Evolutionary conservation across 1,284 basidiomycete genomes (phyloP), one percentile per base, ranked within the genome.

Genomic region (Boletus semigastroideus): DNA sequence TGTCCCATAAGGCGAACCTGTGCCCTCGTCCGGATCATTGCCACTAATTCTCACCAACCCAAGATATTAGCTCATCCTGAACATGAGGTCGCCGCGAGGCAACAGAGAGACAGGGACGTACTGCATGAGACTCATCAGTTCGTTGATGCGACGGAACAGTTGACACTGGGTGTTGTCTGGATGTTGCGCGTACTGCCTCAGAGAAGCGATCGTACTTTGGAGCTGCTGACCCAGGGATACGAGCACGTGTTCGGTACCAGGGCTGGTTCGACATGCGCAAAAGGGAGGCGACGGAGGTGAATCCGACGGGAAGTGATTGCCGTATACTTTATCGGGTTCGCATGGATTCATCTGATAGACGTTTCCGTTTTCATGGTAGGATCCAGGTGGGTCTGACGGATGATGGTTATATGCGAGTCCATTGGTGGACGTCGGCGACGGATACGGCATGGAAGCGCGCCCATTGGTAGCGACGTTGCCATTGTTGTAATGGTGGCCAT

Each of bases 91-190:
- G 62, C 64, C 59, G 56, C 54, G 59, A 61, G 54, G 59, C 55
- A 55, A 49, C 46, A 25, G 49, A 25, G 49, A 14, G 11, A 50
- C 54, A 52, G 49, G 61, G 54, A 78, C 87, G 65, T 69, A 90
- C 86, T 85, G 83, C 71, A 90, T 76, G 34, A 86, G 66, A 61
- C 76, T 78, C 62, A 78, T 76, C 17, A 90, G 74, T 57, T 87
- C 84, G 46, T 76, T 69, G 51, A 87, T 82, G 46, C 80, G 79
- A 48, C 80, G 74, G 59, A 78, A 81, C 20, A 89, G 66, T 43
- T 76, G 62, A 59, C 87, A 89, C 19, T 69, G 67, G 5, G 80
- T 72, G 48, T 78, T 77, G 28, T 75, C 69, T 22, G 76, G 72
- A 59, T 87, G 86, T 52, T 83, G 79, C 19, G 76, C 76, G 56